phyloP scores from a whole-genome alignment of 495 filamentous ascomycete genomes.

The Cercophora newfieldiana region DNA sequence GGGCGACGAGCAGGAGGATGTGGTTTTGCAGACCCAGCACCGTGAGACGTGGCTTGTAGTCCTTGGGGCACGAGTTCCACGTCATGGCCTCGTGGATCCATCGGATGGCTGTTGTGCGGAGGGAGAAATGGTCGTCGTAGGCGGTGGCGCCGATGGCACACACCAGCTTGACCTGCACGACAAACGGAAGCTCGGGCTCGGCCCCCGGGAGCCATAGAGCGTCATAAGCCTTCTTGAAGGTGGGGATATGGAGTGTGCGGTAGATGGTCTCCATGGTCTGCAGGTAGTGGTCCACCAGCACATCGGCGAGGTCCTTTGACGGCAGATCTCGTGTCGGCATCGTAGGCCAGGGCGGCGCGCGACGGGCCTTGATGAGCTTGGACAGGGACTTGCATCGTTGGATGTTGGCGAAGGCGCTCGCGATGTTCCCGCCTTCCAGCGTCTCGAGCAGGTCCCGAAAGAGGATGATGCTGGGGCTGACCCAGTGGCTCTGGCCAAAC shows the following conservation, averaged over 20 bases:
- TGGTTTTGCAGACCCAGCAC: slow-evolving; percentile 22
- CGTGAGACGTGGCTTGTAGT: slow-evolving; percentile 23
- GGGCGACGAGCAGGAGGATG: slow-evolving; percentile 26
- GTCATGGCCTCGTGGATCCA: slow-evolving; percentile 33
- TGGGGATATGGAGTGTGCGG: slow-evolving; percentile 59
- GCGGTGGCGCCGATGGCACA: slow-evolving; percentile 26
- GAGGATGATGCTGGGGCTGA: slow-evolving; percentile 28
- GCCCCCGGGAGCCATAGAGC: slow-evolving; percentile 28
- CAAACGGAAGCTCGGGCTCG: slow-evolving; percentile 21
- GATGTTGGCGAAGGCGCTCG: neutral
- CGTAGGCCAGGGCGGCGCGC: slow-evolving; percentile 23
- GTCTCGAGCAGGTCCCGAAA: slow-evolving; percentile 32
- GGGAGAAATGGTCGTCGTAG: slow-evolving; percentile 27
- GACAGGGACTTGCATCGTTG: slow-evolving; percentile 36
- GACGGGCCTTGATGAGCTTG: slow-evolving; percentile 24
- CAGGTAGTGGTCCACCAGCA: slow-evolving; percentile 48
- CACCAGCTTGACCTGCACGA: slow-evolving; percentile 30
- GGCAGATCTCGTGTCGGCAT: slow-evolving; percentile 38
- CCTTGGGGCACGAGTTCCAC: slow-evolving; percentile 25
- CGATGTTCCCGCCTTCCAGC: slow-evolving; percentile 13
- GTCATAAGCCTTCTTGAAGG: slow-evolving; percentile 31
- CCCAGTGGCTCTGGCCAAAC: slow-evolving; percentile 61
- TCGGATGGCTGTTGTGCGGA: slow-evolving; percentile 19
- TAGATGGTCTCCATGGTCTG: slow-evolving; percentile 49
- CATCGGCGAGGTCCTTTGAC: slow-evolving; percentile 46